Conservation (phyloP, 1,284 basidiomycete genomes). For the Heterobasidion annosum region DNA sequence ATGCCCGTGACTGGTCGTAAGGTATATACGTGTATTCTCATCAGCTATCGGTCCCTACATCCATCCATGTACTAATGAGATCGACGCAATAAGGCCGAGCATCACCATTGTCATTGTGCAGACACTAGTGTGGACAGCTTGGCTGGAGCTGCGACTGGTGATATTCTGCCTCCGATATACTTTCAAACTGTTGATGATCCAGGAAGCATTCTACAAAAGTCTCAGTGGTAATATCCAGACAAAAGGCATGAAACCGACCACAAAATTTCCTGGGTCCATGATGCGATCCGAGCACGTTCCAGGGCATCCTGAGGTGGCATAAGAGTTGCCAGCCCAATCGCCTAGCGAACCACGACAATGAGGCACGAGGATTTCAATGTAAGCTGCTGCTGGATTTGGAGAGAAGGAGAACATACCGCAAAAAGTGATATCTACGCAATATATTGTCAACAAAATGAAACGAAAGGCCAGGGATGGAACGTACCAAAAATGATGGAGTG, state of each 20-base stretch:
- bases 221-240: constrained; percentile 1
- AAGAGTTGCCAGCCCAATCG: constrained; percentile 77
- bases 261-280: constrained; percentile 62
- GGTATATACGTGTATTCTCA: neutral
- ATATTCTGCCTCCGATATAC: constrained; percentile 27
- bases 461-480: constrained; percentile 11
- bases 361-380: constrained; percentile 1
- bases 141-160: neutral
- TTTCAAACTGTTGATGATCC: constrained; percentile 47
- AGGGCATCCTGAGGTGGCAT: constrained; percentile 62
- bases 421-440: constrained; percentile 62
- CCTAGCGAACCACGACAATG: constrained; percentile 27
- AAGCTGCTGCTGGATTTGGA: neutral
- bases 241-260: constrained; percentile 26
- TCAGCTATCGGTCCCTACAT: neutral
- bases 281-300: constrained; percentile 60
- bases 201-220: constrained; percentile 40
- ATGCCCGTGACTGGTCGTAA: neutral
- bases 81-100: neutral
- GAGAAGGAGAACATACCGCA: constrained; percentile 39
- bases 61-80: neutral
- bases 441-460: constrained; percentile 3
- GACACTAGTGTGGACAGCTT: neutral
- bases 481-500: constrained; percentile 58
- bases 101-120: neutral